Base-by-base conservation (phyloP, 31 red algal species). In the Bonnemaisonia californica region DNA sequence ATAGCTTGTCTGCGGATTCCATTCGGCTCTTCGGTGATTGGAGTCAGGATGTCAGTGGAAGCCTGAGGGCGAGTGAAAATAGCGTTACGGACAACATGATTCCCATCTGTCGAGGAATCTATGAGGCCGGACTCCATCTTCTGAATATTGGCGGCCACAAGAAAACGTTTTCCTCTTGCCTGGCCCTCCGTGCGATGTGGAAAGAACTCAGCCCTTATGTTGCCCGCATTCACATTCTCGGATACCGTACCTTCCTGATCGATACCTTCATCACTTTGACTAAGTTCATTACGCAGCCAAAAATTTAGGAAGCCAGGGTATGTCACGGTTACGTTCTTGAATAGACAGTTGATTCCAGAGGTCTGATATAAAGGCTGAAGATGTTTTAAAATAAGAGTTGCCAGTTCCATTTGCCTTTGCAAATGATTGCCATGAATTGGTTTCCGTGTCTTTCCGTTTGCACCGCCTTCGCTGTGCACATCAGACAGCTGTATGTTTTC, bases 301-400 rank as follows among this genome's bases (percentile, higher is more conserved):
- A 88, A 57, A 62, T 93, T 93, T 23, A 93, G 41, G 71, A 86
- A 86, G 4, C 90, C 90, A 12, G 76, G 72, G 23, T 51, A 41
- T 19, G 80, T 75, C 2, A 86, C 89, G 3, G 32, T 57, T 3
- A 80, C 76, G 9, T 5, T 45, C 42, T 60, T 9, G 4, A 64
- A 4, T 2, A 2, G 8, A 63, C 32, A n/a, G 19, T 51, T 16
- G 16, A 16, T 7, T 11, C 16, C 9, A 11, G 45, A 51, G 7
- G 55, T 21, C 31, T 38, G 18, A 35, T 62, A 27, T 41, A 41
- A 39, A 57, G 24, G 58, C 35, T 31, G 12, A 4, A 71, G 19
- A 24, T 34, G 58, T 40, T 33, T 45, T 48, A 54, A 29, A 67
- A 91, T 65, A 63, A 62, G 65, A 58, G 54, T 1, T 74, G 82